Conservation (phyloP, 73 alveolate species). For the Stentor coeruleus region DNA sequence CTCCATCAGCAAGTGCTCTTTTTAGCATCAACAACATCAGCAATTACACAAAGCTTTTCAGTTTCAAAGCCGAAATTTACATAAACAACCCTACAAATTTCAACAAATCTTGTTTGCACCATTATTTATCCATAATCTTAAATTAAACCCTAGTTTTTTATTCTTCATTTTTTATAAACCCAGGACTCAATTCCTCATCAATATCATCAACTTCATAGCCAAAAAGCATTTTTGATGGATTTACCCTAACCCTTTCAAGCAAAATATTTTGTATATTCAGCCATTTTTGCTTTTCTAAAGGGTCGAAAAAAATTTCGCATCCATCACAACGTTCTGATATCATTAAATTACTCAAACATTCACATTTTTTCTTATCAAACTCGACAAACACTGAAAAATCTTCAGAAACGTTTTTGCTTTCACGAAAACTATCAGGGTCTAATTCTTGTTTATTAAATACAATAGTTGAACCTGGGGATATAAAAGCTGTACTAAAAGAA, state of each 20-base stretch:
- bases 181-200: too few species aligned
- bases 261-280: not conserved
- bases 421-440: conserved; percentile 1
- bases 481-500: conserved; percentile 13
- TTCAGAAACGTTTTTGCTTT: conserved; percentile 6
- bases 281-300: not conserved
- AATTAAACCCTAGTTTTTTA: too few species aligned
- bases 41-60: conserved; percentile 68
- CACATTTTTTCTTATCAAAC: not conserved
- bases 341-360: not conserved
- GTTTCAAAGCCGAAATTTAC: conserved; percentile 65
- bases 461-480: not conserved
- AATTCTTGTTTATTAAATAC: not conserved
- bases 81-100: conserved; percentile 68
- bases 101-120: conserved; percentile 51
- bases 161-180: too few species aligned
- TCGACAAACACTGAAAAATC: not conserved
- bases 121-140: too few species aligned
- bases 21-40: conserved; percentile 66
- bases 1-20: too few species aligned
- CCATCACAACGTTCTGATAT: not conserved
- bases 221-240: not conserved
- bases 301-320: not conserved
- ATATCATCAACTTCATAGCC: not conserved
- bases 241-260: not conserved